These are phyloP conservation scores for Russula emetica DNA, from an alignment of 768 basidiomycete species.

Conservation along the genomic window DNA sequence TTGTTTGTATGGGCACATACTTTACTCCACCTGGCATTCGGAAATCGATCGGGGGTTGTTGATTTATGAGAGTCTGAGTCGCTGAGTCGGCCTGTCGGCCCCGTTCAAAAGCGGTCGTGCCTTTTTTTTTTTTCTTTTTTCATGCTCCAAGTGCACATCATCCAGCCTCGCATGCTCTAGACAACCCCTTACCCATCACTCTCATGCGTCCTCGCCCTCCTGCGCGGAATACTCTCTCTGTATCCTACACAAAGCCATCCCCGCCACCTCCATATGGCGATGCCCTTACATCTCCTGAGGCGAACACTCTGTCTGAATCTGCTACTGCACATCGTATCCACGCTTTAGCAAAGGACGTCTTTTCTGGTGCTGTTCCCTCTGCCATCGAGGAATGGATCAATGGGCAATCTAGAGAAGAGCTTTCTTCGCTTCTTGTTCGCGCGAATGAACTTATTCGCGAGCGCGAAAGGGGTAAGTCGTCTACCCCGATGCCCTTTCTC, in stretches of 20 bases:
- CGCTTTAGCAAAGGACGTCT: constrained; percentile 26
- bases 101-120: not conserved
- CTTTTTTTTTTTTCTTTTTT: not conserved
- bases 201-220: not conserved
- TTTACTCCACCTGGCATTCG: not conserved
- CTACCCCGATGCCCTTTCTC: not conserved
- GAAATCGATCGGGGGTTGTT: not conserved
- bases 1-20: constrained; percentile 10
- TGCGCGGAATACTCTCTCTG: not conserved
- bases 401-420: constrained; percentile 68
- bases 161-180: not conserved
- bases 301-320: constrained; percentile 20
- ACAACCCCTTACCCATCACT: not conserved
- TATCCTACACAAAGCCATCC: constrained; percentile 7
- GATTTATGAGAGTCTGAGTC: not conserved
- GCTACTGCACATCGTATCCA: constrained; percentile 37
- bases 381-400: constrained; percentile 48
- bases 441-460: constrained; percentile 74
- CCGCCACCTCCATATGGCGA: constrained; percentile 20
- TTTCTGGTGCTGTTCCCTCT: constrained; percentile 23
- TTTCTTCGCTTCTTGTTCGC: constrained; percentile 62
- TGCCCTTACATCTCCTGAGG: constrained; percentile 2
- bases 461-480: constrained; percentile 62
- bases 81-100: not conserved
- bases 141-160: not conserved